A percentile compares a stretch with the other conserved stretches of the same genome.
Evolutionary conservation across 1,284 basidiomycete genomes (phyloP).

Genomic region (Wolfiporia cocos): DNA sequence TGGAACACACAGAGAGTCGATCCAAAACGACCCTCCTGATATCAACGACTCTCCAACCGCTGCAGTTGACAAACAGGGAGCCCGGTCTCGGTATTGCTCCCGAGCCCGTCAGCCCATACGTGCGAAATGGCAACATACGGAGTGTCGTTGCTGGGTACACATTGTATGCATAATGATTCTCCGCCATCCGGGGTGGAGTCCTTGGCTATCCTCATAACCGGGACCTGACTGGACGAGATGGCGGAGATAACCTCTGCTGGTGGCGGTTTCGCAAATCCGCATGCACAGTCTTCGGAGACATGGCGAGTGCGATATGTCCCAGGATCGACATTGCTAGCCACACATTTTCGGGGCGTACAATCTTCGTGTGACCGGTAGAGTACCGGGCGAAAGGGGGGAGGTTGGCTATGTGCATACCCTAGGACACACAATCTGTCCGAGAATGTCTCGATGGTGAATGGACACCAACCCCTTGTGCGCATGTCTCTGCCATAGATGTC

Average conservation of each 20-base stretch:
- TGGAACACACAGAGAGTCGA: conserved; percentile 10
- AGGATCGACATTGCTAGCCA: not conserved
- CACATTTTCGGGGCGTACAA: not conserved
- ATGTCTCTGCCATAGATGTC: not conserved
- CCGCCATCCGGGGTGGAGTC: not conserved
- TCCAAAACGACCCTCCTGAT: conserved; percentile 9
- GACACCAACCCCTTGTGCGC: not conserved
- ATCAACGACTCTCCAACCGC: conserved; percentile 1
- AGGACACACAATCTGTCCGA: not conserved
- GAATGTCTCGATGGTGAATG: conserved; percentile 1
- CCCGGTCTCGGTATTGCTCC: conserved; percentile 11
- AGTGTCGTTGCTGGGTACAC: not conserved
- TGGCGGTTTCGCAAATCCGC: not conserved
- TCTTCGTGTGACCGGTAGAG: not conserved
- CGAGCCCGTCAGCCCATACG: conserved; percentile 12
- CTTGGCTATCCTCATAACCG: not conserved
- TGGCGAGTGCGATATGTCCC: not conserved
- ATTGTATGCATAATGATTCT: not conserved
- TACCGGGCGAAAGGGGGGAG: not conserved
- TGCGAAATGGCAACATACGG: conserved; percentile 11
- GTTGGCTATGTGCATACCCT: not conserved
- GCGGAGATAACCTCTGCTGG: not conserved
- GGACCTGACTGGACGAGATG: not conserved
- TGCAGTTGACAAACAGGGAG: conserved; percentile 9
- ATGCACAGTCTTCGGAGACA: not conserved